phyloP scores from a whole-genome alignment of 2,329 filamentous ascomycete species.

The Claviceps sp. region DNA sequence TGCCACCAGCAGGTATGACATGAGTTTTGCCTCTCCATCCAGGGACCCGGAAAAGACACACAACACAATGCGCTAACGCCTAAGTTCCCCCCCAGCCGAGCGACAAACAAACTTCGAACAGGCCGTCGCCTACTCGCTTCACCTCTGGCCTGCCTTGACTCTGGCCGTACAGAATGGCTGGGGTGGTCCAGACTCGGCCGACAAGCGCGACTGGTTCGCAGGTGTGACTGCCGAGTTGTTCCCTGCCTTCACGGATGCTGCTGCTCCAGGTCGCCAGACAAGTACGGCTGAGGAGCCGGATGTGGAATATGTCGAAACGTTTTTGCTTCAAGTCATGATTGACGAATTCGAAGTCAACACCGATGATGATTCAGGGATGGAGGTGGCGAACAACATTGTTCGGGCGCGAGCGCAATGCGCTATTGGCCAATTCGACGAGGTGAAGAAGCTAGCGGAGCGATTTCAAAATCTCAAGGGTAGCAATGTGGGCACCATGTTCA shows the following conservation, averaged over 20 bases:
- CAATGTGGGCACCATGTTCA: constrained; percentile 39
- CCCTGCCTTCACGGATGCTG: constrained; percentile 42
- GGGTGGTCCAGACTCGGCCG: constrained; percentile 68
- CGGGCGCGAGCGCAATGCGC: constrained; percentile 49
- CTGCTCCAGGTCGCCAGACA: constrained; percentile 14
- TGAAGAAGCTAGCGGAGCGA: constrained; percentile 48
- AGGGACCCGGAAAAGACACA: not conserved
- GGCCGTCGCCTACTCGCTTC: constrained; percentile 69
- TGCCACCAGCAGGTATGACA: constrained; percentile 17
- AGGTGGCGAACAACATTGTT: constrained; percentile 62
- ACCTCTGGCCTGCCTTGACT: constrained; percentile 78
- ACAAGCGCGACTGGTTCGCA: constrained; percentile 95
- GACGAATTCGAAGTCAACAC: constrained; percentile 92
- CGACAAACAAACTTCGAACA: constrained; percentile 65
- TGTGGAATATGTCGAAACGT: constrained; percentile 65
- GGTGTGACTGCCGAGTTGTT: constrained; percentile 78
- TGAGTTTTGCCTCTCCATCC: not conserved
- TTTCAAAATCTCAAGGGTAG: constrained; percentile 50
- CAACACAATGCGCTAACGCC: not conserved
- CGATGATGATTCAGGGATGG: constrained; percentile 73
- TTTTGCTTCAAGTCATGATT: constrained; percentile 79
- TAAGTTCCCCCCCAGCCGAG: constrained; percentile 25
- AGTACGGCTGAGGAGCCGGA: constrained; percentile 42
- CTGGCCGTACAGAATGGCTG: constrained; percentile 78
- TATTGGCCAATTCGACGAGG: constrained; percentile 51